Conservation (phyloP, 106 monocot species). For the Platanthera guangdongensis region DNA sequence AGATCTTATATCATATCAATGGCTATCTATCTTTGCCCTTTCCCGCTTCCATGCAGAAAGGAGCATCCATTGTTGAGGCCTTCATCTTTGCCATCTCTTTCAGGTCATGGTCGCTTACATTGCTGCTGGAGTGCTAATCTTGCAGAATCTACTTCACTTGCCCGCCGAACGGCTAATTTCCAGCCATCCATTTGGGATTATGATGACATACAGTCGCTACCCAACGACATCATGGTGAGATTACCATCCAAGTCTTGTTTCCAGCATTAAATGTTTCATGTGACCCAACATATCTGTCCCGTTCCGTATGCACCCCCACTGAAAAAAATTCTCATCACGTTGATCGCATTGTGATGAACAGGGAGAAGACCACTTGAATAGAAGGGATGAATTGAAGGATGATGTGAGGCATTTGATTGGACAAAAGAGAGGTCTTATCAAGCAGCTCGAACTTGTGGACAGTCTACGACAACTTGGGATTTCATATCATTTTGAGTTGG, state of each 20-base stretch:
- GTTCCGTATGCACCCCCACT: too few relatives aligned
- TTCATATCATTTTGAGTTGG: slow-evolving; percentile 13
- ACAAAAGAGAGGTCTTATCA: neutral
- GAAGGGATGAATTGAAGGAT: slow-evolving; percentile 2
- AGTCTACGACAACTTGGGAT: slow-evolving; percentile 13
- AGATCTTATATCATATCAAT: too few relatives aligned
- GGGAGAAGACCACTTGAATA: neutral
- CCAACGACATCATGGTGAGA: neutral
- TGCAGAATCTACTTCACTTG: neutral
- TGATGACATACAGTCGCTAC: neutral
- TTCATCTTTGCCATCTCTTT: too few relatives aligned
- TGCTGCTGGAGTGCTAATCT: too few relatives aligned
- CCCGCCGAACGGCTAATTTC: neutral
- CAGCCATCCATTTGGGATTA: neutral
- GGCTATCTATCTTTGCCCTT: too few relatives aligned
- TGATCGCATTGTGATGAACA: neutral
- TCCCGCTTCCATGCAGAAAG: too few relatives aligned
- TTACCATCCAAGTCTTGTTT: neutral
- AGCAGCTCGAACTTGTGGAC: slow-evolving; percentile 17
- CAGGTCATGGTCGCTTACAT: too few relatives aligned
- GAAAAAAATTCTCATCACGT: too few relatives aligned
- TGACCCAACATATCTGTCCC: too few relatives aligned
- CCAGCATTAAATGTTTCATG: too few relatives aligned
- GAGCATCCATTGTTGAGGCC: too few relatives aligned
- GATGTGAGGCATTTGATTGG: slow-evolving; percentile 3